Percentiles rank a stretch among this genome's conserved stretches.
Conservation (phyloP, 352 stramenopile species). For the Hyaloperonospora brassicae region DNA sequence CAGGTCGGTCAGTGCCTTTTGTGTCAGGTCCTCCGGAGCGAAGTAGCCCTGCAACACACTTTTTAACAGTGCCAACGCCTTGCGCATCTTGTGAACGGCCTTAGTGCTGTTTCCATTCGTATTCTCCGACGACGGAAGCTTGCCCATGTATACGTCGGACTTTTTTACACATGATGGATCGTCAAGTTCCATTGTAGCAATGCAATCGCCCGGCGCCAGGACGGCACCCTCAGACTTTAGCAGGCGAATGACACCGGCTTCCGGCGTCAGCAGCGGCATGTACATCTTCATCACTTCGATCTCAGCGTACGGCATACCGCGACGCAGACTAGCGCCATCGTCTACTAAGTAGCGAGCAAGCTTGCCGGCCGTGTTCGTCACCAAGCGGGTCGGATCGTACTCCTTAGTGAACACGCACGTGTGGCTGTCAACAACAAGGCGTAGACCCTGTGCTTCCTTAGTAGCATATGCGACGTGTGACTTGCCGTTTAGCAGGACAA, state of each 20-base stretch:
- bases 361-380: conserved; percentile 97
- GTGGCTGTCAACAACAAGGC: conserved; percentile 90
- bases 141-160: conserved; percentile 88
- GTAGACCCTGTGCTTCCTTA: conserved; percentile 83
- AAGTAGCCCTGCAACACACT: conserved; percentile 93
- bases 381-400: conserved; percentile 97
- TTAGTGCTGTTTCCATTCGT: conserved; percentile 35
- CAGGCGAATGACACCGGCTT: conserved; percentile 93
- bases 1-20: conserved; percentile 82
- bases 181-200: conserved; percentile 96
- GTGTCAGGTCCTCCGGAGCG: conserved; percentile 74
- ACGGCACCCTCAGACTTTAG: conserved; percentile 94
- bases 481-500: conserved; percentile 95
- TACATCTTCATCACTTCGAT: conserved; percentile 99
- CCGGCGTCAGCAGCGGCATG: conserved; percentile 97
- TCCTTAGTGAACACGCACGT: conserved; percentile 98
- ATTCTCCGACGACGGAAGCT: conserved; percentile 43
- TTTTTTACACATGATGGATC: conserved; percentile 95
- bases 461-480: conserved; percentile 96
- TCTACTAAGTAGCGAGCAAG: conserved; percentile 98
- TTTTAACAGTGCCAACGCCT: conserved; percentile 79
- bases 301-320: conserved; percentile 82
- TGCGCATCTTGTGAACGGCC: conserved; percentile 59
- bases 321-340: conserved; percentile 87
- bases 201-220: conserved; percentile 92